A percentile compares a stretch with the other conserved stretches of the same genome.
phyloP scores from a whole-genome alignment of 2,329 filamentous ascomycete genomes.

The Fragosphaeria purpurea region DNA sequence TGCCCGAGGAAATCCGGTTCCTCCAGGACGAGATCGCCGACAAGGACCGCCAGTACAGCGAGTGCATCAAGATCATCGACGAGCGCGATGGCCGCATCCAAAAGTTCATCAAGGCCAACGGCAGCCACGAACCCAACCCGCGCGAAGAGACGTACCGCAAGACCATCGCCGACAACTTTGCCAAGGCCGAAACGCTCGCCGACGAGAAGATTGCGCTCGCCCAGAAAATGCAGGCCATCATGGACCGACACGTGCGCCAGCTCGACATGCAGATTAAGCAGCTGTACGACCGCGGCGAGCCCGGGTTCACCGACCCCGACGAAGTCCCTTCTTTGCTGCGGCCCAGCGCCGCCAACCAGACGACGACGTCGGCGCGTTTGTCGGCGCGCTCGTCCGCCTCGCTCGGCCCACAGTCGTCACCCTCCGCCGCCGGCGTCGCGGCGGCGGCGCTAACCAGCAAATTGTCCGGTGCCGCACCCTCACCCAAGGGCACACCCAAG shows the following conservation, averaged over 20 bases:
- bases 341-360: slow-evolving; percentile 43
- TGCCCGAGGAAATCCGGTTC: slow-evolving; percentile 74
- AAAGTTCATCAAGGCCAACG: slow-evolving; percentile 70
- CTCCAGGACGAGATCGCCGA: slow-evolving; percentile 74
- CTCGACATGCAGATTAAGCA: slow-evolving; percentile 55
- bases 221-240: slow-evolving; percentile 49
- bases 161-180: slow-evolving; percentile 57
- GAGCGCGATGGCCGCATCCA: slow-evolving; percentile 67
- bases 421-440: slow-evolving; percentile 8
- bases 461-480: slow-evolving; percentile 4
- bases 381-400: slow-evolving; percentile 17
- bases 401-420: slow-evolving; percentile 12
- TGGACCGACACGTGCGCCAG: slow-evolving; percentile 53
- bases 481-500: slow-evolving; percentile 22
- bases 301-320: slow-evolving; percentile 51
- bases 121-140: slow-evolving; percentile 62
- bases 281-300: slow-evolving; percentile 51
- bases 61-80: slow-evolving; percentile 58
- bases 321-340: slow-evolving; percentile 54
- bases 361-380: slow-evolving; percentile 21
- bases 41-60: slow-evolving; percentile 64
- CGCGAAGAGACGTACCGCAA: slow-evolving; percentile 62
- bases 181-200: slow-evolving; percentile 58
- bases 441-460: background rate
- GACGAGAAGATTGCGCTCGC: slow-evolving; percentile 65